Conservation (phyloP, 768 basidiomycete species). For the Boletus reticulatus region DNA sequence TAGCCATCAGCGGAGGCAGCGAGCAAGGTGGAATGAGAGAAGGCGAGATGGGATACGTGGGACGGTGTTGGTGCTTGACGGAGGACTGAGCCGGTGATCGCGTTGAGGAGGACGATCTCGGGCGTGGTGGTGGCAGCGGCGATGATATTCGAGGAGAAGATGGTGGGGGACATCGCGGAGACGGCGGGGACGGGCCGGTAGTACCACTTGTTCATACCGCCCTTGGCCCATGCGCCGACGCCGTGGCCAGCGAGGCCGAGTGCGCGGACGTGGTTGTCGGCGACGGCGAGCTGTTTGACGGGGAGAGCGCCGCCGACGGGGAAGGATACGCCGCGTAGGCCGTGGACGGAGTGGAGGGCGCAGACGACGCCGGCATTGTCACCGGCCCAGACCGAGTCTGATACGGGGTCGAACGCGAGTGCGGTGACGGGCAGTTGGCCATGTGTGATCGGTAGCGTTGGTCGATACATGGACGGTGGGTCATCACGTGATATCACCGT, state of each 20-base stretch:
- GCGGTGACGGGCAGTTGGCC: constrained; percentile 58
- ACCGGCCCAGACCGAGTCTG: constrained; percentile 89
- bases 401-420: constrained; percentile 86
- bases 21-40: constrained; percentile 60
- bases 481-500: constrained; percentile 15
- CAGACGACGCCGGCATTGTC: constrained; percentile 65
- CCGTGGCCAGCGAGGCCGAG: constrained; percentile 58
- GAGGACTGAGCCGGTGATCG: constrained; percentile 64
- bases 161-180: constrained; percentile 45
- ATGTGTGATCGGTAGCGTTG: constrained; percentile 11
- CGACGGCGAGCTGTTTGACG: constrained; percentile 73
- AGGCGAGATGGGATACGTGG: constrained; percentile 60
- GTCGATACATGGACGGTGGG: constrained; percentile 21
- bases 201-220: constrained; percentile 83
- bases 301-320: constrained; percentile 64
- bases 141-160: constrained; percentile 51
- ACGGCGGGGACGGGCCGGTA: constrained; percentile 53
- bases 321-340: constrained; percentile 69
- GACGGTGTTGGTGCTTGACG: constrained; percentile 59
- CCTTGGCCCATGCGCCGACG: constrained; percentile 79
- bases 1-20: constrained; percentile 74
- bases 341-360: constrained; percentile 63
- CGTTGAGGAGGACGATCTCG: constrained; percentile 69
- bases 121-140: constrained; percentile 58
- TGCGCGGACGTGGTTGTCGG: constrained; percentile 77